Evolutionary conservation across 495 filamentous ascomycete genomes (phyloP), one percentile per base, ranked within the genome.

Genomic region (Lophiostoma macrostomum): DNA sequence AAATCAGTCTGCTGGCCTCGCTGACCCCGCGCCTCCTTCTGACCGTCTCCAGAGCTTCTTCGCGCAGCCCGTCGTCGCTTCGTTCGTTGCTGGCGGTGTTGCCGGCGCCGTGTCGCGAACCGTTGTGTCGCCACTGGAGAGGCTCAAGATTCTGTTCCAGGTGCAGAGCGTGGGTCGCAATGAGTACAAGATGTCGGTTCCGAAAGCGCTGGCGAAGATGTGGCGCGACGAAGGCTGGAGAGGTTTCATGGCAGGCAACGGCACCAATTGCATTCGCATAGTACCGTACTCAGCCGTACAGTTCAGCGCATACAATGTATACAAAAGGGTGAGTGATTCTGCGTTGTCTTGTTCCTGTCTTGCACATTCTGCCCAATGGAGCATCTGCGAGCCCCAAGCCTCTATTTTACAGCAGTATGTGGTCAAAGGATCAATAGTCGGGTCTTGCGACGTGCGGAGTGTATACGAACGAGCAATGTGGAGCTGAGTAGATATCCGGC

Each of bases 261-360:
- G 93, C 46, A 95, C 90, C 36, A 98, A 98, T 70, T 98, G 93
- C 72, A 90, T 97, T 63, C 87, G 93, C 41, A 98, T 98, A 46
- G 88, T 98, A 32, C 93, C 93, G 11, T 98, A 98, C 69, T 96
- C 90, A 32, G 93, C 93, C 1, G 93, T 98, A 19, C 93, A 98
- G 68, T 98, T 98, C 72, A 88, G 91, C 32, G 91, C 88, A 64
- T 98, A 97, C 69, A 96, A 91, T 65, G 85, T 97, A 57, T 98
- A 97, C 70, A 96, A 95, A 73, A 80, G 82, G 74, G 91, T 95
- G 73, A 67, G 83, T 74, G 3, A n/a, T n/a, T n/a, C n/a, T n/a
- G n/a, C n/a, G n/a, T n/a, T n/a, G 13, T 10, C 23, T 14, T 24
- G n/a, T 13, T 48, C n/a, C 36, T n/a, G n/a, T n/a, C n/a, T n/a